These are phyloP conservation scores for Thermothelomyces thermophilus DNA, from an alignment of 2,329 filamentous ascomycete genomes.

Conservation along the genomic window DNA sequence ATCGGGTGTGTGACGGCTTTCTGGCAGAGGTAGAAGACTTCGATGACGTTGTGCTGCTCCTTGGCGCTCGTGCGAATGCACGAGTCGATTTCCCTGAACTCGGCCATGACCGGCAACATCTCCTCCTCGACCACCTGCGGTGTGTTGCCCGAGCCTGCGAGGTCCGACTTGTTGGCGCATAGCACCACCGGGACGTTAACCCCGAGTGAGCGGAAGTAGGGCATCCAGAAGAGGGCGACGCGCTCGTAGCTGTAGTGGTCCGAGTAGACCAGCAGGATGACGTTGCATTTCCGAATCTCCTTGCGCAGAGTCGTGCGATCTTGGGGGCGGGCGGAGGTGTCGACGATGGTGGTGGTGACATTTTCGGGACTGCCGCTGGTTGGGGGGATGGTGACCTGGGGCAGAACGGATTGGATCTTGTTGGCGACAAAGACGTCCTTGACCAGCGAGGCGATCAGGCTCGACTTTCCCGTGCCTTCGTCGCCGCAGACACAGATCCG, in stretches of 20 bases:
- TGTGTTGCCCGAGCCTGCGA: constrained; percentile 66
- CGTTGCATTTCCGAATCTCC: constrained; percentile 94
- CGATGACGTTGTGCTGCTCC: constrained; percentile 89
- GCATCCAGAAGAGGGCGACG: constrained; percentile 96
- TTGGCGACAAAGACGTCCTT: constrained; percentile 95
- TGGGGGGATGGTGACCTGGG: constrained; percentile 90
- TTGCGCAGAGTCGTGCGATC: constrained; percentile 85
- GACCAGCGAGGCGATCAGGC: constrained; percentile 88
- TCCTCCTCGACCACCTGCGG: constrained; percentile 89
- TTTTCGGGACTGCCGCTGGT: constrained; percentile 91
- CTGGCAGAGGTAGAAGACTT: constrained; percentile 95
- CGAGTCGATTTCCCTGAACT: constrained; percentile 98
- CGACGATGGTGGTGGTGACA: constrained; percentile 94
- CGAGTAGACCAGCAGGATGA: constrained; percentile 93
- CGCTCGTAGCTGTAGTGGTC: constrained; percentile 99
- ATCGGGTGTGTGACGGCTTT: constrained; percentile 97
- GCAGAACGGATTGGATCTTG: constrained; percentile 91
- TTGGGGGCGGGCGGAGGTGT: constrained; percentile 91
- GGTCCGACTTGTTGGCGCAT: constrained; percentile 95
- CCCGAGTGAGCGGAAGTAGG: constrained; percentile 93
- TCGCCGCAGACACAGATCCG: constrained; percentile 96
- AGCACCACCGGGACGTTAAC: constrained; percentile 97
- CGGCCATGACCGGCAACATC: constrained; percentile 96
- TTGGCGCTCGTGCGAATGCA: constrained; percentile 92
- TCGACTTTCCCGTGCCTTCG: constrained; percentile 90